These are phyloP conservation scores for Tetrahymena malaccensis DNA, from an alignment of 73 alveolate genomes.

Conservation along the genomic window DNA sequence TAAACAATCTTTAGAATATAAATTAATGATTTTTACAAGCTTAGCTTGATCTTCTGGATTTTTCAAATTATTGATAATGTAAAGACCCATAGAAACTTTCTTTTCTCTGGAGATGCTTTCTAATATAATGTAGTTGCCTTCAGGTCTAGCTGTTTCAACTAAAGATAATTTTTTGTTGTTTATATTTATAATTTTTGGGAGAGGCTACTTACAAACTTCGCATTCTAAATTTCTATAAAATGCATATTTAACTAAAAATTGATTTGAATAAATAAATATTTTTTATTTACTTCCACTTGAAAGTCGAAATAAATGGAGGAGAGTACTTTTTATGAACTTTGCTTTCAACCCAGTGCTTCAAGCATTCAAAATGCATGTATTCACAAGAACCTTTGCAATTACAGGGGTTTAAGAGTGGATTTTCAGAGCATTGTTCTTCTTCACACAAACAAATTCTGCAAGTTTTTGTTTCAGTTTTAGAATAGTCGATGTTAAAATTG, in stretches of 20 bases:
- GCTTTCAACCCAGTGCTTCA: slow-evolving; percentile 44
- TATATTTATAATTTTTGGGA: slow-evolving; percentile 20
- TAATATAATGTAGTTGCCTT: neutral
- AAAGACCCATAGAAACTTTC: neutral
- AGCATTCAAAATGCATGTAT: slow-evolving; percentile 42
- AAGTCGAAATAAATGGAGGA: slow-evolving; percentile 1
- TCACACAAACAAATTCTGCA: slow-evolving; percentile 47
- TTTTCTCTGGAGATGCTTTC: neutral
- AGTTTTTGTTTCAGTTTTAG: neutral
- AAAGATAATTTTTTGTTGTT: neutral
- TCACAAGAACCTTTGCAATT: slow-evolving; percentile 46
- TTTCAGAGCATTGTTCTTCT: neutral
- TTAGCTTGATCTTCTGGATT: slow-evolving; percentile 16
- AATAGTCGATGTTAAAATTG: neutral
- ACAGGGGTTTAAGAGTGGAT: slow-evolving; percentile 46
- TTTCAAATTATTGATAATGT: neutral
- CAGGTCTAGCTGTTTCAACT: slow-evolving; percentile 7
- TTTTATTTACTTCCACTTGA: slow-evolving; percentile 29
- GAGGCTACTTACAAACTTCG: slow-evolving; percentile 21
- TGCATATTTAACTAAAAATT: neutral
- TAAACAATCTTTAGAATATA: neutral
- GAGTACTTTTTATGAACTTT: slow-evolving; percentile 7
- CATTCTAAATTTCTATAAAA: slow-evolving; percentile 7
- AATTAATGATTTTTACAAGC: neutral
- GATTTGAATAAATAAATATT: neutral